These are phyloP conservation scores for Abrus precatorius DNA, from an alignment of 306 rosid genomes.

Conservation along the genomic window DNA sequence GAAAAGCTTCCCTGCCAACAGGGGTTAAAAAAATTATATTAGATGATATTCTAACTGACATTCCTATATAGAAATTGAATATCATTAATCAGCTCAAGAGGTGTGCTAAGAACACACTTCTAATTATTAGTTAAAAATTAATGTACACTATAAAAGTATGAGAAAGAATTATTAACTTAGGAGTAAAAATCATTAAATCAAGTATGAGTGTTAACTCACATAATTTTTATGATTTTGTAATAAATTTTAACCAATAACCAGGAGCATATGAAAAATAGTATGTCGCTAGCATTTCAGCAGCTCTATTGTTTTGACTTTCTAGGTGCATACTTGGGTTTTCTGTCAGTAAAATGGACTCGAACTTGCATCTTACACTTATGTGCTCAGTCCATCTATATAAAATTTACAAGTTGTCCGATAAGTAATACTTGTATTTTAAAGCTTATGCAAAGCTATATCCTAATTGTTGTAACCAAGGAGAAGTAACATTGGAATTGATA, in stretches of 20 bases:
- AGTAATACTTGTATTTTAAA: slow-evolving; percentile 24
- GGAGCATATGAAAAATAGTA: no score
- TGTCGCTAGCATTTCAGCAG: no score
- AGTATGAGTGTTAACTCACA: no score
- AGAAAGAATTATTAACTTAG: no score
- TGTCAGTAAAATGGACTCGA: slow-evolving; percentile 6
- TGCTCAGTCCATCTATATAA: background rate
- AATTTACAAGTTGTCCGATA: slow-evolving; percentile 22
- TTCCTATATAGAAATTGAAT: background rate
- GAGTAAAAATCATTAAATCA: no score
- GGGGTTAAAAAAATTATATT: background rate
- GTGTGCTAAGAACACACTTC: no score
- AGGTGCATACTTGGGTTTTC: background rate
- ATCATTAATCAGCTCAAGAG: background rate
- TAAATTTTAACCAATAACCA: no score
- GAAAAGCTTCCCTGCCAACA: background rate
- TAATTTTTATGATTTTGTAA: no score
- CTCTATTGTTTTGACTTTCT: background rate
- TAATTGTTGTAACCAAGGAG: slow-evolving; percentile 21
- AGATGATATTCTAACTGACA: background rate
- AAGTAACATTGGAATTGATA: background rate
- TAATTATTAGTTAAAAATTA: no score
- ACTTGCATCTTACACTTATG: background rate
- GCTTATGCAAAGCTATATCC: background rate
- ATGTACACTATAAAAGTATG: no score